Evolutionary conservation across 306 rosid genomes (phyloP), one percentile per base, ranked within the genome.

Genomic region (Quillaja saponaria): DNA sequence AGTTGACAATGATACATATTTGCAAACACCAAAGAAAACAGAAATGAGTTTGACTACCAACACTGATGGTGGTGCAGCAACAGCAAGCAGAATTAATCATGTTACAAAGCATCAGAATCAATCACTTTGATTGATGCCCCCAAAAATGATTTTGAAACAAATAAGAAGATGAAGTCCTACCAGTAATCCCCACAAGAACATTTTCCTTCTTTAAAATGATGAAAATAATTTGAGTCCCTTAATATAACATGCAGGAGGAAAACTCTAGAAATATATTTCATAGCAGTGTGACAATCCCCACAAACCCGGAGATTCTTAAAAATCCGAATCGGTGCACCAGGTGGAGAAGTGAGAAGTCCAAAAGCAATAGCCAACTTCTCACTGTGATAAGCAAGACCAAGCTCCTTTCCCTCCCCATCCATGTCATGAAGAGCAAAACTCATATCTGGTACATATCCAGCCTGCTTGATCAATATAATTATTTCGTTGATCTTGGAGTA

Each of bases 241-340:
- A 88, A 58, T 74, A 81, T 66, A 72, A 91, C 81, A 76, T 81
- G 86, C 81, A 83, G 74, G 13, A 80, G 79, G 47, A 82, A 75
- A 53, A 58, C 78, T 71, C 80, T 54, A 73, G 92, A 84, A 34
- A 74, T 88, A 73, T 75, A 79, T 77, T 86, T 86, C 80, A 76
- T 88, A 67, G 88, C 87, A 69, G 96, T 82, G 80, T 91, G 98
- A 49, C 98, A 88, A 73, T 91, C 98, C 38, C 90, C 95, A 69
- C 97, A 91, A 40, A 91, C 90, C 53, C 96, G 95, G 40, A 91
- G 85, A 74, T 91, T 91, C 85, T 91, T 91, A 73, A 86, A 91
- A 57, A 91, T 78, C 74, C 81, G 81, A 47, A 91, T 47, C 15
- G 88, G 76, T 10, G 84, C 75, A 64, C 85, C 80, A 77, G 80